These are phyloP conservation scores for Cornus kousa DNA, from an alignment of 148 eudicot species.

Conservation along the genomic window DNA sequence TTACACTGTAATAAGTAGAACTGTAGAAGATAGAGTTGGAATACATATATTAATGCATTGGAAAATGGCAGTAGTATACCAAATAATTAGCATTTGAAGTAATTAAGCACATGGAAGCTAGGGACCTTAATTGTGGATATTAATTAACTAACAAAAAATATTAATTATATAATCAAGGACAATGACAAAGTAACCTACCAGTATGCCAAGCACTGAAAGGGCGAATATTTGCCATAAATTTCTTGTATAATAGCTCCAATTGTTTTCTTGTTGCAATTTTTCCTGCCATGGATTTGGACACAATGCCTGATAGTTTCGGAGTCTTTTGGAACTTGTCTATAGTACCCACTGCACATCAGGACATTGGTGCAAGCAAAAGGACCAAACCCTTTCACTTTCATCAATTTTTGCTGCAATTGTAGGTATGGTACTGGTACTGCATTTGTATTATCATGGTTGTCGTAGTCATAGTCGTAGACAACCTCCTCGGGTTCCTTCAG, in stretches of 20 bases:
- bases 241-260: slow-evolving; percentile 5
- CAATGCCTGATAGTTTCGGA: slow-evolving; percentile 43
- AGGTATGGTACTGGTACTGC: background rate
- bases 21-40: too few species aligned
- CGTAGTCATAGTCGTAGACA: too few species aligned
- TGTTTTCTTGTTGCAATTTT: slow-evolving; percentile 7
- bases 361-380: slow-evolving; percentile 36
- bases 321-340: slow-evolving; percentile 38
- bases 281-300: slow-evolving; percentile 26
- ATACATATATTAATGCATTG: too few species aligned
- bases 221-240: slow-evolving; percentile 41
- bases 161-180: too few species aligned
- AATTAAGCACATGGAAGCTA: too few species aligned
- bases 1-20: too few species aligned
- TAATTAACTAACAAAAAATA: too few species aligned
- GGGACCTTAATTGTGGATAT: too few species aligned
- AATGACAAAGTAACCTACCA: slow-evolving; percentile 27
- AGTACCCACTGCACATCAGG: slow-evolving; percentile 47
- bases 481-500: background rate
- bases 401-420: slow-evolving; percentile 7
- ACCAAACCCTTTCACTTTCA: slow-evolving; percentile 38
- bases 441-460: too few species aligned
- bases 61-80: too few species aligned
- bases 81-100: too few species aligned
- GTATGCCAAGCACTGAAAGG: slow-evolving; percentile 51